Evolutionary conservation across 129 eudicot species (phyloP).

Genomic region (Heracleum sosnowskyi): DNA sequence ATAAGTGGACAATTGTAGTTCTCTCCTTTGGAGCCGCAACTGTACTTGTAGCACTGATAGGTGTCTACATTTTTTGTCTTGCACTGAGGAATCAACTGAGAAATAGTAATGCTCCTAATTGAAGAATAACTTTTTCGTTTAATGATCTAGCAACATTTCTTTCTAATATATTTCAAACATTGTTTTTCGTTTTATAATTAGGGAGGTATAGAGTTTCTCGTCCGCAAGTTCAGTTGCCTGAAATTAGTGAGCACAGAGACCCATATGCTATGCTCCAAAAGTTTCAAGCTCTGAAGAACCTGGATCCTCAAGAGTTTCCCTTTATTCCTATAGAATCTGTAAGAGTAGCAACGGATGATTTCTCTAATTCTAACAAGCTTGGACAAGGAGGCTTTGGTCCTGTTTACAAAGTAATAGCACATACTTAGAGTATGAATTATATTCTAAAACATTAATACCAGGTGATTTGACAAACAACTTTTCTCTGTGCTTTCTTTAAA

Average conservation of each 20-base stretch:
- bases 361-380: slow-evolving; percentile 16
- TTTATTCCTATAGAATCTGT: slow-evolving; percentile 7
- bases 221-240: neutral
- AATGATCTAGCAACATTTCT: neutral
- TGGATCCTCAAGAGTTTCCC: slow-evolving; percentile 11
- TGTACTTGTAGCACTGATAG: neutral
- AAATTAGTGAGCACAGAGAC: neutral
- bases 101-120: neutral
- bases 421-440: neutral
- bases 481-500: neutral
- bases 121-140: neutral
- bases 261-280: neutral
- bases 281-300: slow-evolving; percentile 2
- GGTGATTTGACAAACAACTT: neutral
- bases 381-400: slow-evolving; percentile 21
- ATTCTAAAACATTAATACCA: neutral
- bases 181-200: neutral
- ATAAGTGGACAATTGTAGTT: neutral
- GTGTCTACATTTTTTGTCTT: neutral
- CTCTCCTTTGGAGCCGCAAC: slow-evolving; percentile 9
- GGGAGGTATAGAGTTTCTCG: neutral
- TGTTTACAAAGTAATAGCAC: slow-evolving; percentile 5
- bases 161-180: neutral
- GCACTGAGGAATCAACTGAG: neutral
- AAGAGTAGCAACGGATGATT: slow-evolving; percentile 8